Percentiles rank a stretch among this genome's conserved stretches.
phyloP scores from a whole-genome alignment of 306 rosid species.

The Bauhinia variegata region DNA sequence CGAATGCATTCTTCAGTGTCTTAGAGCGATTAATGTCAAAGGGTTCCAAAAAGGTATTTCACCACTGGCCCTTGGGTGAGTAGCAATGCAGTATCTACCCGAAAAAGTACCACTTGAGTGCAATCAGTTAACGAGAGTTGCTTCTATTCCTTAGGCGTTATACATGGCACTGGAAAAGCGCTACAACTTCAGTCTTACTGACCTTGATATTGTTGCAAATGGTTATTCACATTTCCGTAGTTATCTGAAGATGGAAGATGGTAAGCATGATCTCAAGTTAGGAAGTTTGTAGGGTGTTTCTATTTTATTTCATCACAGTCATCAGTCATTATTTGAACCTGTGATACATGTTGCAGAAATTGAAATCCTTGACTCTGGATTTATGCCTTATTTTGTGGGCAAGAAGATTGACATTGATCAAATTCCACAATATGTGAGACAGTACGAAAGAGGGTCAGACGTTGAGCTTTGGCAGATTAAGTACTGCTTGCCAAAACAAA shows the following conservation, averaged over 20 bases:
- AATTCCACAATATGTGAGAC: constrained; percentile 68
- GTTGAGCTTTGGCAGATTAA: constrained; percentile 86
- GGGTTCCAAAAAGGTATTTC: constrained; percentile 69
- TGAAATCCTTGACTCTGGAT: constrained; percentile 30
- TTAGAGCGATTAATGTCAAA: constrained; percentile 68
- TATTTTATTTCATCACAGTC: constrained; percentile 3
- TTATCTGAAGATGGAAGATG: constrained; percentile 56
- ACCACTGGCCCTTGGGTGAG: neutral
- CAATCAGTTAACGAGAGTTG: neutral
- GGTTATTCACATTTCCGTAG: constrained; percentile 78
- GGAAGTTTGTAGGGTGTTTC: neutral
- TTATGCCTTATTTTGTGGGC: constrained; percentile 56
- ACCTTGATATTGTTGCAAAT: constrained; percentile 79
- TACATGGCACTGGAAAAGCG: constrained; percentile 85
- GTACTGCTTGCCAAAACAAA: constrained; percentile 36
- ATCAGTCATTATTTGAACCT: constrained; percentile 24
- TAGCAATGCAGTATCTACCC: neutral
- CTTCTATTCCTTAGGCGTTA: constrained; percentile 57
- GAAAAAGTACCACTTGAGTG: neutral
- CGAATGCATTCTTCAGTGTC: constrained; percentile 74
- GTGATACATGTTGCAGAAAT: constrained; percentile 54
- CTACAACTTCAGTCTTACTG: constrained; percentile 81
- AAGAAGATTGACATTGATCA: constrained; percentile 57
- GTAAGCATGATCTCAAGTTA: constrained; percentile 41
- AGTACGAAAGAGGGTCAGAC: constrained; percentile 72